Base-by-base conservation (phyloP, 495 filamentous ascomycete species). In the Penicillium waksmanii region DNA sequence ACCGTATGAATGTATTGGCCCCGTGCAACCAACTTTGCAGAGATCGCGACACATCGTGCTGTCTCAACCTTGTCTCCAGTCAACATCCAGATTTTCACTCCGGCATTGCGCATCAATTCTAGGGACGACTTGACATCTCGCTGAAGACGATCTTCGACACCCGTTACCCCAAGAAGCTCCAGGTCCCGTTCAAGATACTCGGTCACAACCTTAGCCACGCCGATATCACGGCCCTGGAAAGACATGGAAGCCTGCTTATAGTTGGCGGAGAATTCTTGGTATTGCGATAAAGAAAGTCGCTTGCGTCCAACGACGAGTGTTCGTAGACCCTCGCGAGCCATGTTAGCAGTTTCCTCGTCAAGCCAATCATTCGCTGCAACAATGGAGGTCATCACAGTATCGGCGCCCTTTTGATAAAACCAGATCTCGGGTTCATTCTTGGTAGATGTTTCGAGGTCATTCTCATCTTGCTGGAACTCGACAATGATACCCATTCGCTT, bases 21-120 rank as follows among this genome's bases (percentile, higher is more conserved):
- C 55, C 96, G 81, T 7, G 92, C 87, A n/a, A 99, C 94, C 19
- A 99, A 80, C 74, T 97, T 97, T 18, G 93, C 89, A 64, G 87
- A 92, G 34, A 99, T 91, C 15, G 96, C 96, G 8, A 99, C 94
- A 73, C 96, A 99, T 33, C 94, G 87, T 12, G 96, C 96, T 27
- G 96, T 99, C 73, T 99, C 96, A 2, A 97, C 92, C 74, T 99
- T 99, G 79, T 99, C 96, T 33, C 96, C 96, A 0, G 96, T 99
- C 66, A 99, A 79, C 96, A 99, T 99, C 96, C 96, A 99, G 55
- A 98, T 97, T 75, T 96, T 97, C 69, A 99, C 91, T n/a, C 96
- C 96, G 9, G 96, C 96, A 70, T 99, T 98, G 58, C 96, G 90
- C 44, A 99, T 86, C 13, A 98, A 82, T 68, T 99, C 96, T 7